phyloP scores from a whole-genome alignment of 768 basidiomycete genomes.

The Plicaturopsis crispa region DNA sequence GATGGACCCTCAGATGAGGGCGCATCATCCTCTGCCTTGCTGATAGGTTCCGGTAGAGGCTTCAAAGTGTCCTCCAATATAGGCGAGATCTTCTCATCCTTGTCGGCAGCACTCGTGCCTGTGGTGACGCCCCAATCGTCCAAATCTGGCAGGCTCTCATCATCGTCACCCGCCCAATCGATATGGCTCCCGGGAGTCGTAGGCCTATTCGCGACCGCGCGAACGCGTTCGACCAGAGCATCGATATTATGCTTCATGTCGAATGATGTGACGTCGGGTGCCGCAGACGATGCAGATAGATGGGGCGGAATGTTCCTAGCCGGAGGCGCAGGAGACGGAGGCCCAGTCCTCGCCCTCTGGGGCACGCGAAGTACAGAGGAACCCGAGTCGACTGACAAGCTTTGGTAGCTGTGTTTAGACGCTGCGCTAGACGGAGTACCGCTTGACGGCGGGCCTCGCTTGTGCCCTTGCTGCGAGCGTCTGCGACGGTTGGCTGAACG shows the following conservation, averaged over 20 bases:
- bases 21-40: too few relatives aligned
- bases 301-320: constrained; percentile 59
- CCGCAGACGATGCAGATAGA: constrained; percentile 23
- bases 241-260: constrained; percentile 62
- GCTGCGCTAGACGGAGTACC: constrained; percentile 5
- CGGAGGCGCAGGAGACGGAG: constrained; percentile 19
- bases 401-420: too few relatives aligned
- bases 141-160: constrained; percentile 69
- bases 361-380: constrained; percentile 22
- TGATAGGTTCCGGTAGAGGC: constrained; percentile 44
- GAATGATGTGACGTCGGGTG: constrained; percentile 24
- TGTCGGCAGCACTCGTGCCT: constrained; percentile 15
- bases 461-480: constrained; percentile 35
- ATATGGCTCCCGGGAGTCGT: constrained; percentile 73
- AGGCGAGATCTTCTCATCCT: constrained; percentile 49
- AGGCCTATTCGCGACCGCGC: constrained; percentile 62
- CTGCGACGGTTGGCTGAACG: constrained; percentile 41
- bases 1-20: too few relatives aligned
- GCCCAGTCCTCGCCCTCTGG: constrained; percentile 22
- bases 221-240: constrained; percentile 69
- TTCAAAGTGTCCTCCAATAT: constrained; percentile 58
- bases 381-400: constrained; percentile 9
- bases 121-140: constrained; percentile 76
- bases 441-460: constrained; percentile 10
- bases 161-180: constrained; percentile 86